These are phyloP conservation scores for Penicillium cinerascens DNA, from an alignment of 495 filamentous ascomycete species.

Conservation along the genomic window DNA sequence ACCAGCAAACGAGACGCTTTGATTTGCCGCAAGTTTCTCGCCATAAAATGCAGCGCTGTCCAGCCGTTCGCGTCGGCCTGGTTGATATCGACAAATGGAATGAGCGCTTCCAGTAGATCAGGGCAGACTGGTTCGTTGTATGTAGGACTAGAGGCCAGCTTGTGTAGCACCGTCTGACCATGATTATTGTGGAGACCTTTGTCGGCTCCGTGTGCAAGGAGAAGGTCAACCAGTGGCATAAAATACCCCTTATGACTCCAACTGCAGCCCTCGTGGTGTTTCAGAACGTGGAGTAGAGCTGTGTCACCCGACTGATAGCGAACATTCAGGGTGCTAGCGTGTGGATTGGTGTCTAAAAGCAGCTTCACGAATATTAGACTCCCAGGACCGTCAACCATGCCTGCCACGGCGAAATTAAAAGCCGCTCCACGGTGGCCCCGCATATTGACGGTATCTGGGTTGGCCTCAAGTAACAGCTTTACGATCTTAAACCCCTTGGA, in stretches of 20 bases:
- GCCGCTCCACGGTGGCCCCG: neutral
- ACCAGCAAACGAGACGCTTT: constrained; percentile 8
- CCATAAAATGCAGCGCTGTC: constrained; percentile 14
- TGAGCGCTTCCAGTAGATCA: constrained; percentile 8
- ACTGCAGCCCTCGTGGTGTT: too few relatives aligned
- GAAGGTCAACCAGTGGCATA: neutral
- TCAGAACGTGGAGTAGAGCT: too few relatives aligned
- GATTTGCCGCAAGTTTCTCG: constrained; percentile 7
- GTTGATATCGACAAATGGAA: constrained; percentile 6
- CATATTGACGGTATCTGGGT: neutral
- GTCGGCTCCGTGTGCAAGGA: constrained; percentile 10
- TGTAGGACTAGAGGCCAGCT: neutral
- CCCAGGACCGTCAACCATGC: neutral
- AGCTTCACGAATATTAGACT: too few relatives aligned
- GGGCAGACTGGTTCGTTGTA: constrained; percentile 3
- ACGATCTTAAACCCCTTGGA: neutral
- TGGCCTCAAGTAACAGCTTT: neutral
- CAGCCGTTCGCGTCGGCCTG: constrained; percentile 3
- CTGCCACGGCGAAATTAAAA: neutral
- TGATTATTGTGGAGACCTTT: constrained; percentile 4
- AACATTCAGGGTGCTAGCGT: too few relatives aligned
- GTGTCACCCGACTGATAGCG: too few relatives aligned
- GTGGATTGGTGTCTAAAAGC: too few relatives aligned
- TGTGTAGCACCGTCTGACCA: constrained; percentile 14
- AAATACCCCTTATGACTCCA: too few relatives aligned